Conservation (phyloP, 768 basidiomycete genomes). For the Termitomyces sp. region DNA sequence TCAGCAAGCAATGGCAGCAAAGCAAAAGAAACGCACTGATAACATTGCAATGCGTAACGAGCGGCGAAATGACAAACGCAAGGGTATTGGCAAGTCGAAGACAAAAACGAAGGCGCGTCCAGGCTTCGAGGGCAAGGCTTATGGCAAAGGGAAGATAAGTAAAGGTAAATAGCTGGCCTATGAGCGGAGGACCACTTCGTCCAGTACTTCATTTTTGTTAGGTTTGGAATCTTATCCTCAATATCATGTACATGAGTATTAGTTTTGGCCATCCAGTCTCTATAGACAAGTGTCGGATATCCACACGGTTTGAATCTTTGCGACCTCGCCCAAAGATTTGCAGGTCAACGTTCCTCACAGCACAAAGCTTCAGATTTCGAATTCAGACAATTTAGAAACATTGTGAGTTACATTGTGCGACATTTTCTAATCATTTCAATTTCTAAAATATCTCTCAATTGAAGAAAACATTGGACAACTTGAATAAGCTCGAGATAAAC, state of each 20-base stretch:
- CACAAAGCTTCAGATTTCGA: not conserved
- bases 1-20: conserved; percentile 70
- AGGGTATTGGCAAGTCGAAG: conserved; percentile 45
- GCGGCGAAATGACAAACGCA: conserved; percentile 66
- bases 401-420: not conserved
- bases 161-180: conserved; percentile 20
- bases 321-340: not conserved
- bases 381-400: too few relatives aligned
- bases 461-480: not conserved
- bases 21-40: conserved; percentile 86
- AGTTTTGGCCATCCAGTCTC: not conserved
- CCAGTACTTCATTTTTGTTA: not conserved
- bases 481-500: not conserved
- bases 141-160: conserved; percentile 43
- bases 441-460: not conserved
- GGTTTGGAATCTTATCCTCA: not conserved
- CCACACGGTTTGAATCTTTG: not conserved
- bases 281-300: too few relatives aligned
- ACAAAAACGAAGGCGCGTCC: conserved; percentile 71
- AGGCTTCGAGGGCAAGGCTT: conserved; percentile 85
- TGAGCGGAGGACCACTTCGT: not conserved
- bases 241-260: not conserved
- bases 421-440: not conserved
- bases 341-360: not conserved
- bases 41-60: conserved; percentile 89